phyloP scores from a whole-genome alignment of 306 rosid species.

The Vicia villosa region DNA sequence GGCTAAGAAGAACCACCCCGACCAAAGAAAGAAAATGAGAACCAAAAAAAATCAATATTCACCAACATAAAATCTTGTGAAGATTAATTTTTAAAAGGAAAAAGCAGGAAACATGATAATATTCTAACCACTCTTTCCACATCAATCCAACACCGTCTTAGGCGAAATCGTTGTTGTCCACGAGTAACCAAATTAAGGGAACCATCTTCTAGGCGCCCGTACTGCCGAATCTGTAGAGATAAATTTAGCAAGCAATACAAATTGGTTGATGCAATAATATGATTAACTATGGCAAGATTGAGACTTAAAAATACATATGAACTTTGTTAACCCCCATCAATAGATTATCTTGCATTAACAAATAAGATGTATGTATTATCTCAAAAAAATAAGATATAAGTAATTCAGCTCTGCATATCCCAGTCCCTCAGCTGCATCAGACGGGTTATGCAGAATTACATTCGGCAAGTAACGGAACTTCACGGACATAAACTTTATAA shows the following conservation, averaged over 20 bases:
- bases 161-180: slow-evolving; percentile 85
- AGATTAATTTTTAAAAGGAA: background rate
- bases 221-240: slow-evolving; percentile 76
- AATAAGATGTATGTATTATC: background rate
- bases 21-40: slow-evolving; percentile 36
- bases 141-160: slow-evolving; percentile 74
- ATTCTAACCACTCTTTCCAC: slow-evolving; percentile 84
- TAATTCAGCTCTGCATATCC: background rate
- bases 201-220: slow-evolving; percentile 76
- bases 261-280: slow-evolving; percentile 14
- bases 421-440: background rate
- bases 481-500: background rate
- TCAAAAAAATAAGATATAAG: background rate
- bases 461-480: background rate
- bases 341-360: background rate
- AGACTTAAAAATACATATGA: background rate
- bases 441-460: background rate
- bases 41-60: slow-evolving; percentile 32
- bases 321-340: background rate
- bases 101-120: slow-evolving; percentile 26
- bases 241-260: slow-evolving; percentile 35
- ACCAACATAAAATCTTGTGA: slow-evolving; percentile 15
- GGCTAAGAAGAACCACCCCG: slow-evolving; percentile 54
- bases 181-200: slow-evolving; percentile 86
- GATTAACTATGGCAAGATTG: slow-evolving; percentile 12